A percentile compares a stretch with the other conserved stretches of the same genome.
These are phyloP conservation scores for Acacia concinna DNA, from an alignment of 331 rosid species.

Conservation along the genomic window DNA sequence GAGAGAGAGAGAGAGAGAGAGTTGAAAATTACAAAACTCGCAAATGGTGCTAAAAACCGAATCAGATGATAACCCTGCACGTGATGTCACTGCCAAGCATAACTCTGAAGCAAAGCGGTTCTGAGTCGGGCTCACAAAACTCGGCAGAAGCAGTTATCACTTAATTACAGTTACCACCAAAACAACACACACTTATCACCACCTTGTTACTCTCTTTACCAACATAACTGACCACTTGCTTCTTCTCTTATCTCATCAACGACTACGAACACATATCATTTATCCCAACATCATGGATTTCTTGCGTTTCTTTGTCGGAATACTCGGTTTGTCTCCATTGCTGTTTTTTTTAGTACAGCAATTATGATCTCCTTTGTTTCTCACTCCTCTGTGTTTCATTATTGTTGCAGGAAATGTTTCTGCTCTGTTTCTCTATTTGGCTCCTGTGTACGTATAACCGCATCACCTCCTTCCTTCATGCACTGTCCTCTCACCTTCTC, in stretches of 20 bases:
- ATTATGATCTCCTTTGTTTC: conserved; percentile 10
- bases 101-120: conserved; percentile 11
- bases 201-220: not conserved
- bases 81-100: not conserved
- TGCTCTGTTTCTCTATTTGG: conserved; percentile 87
- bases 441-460: conserved; percentile 60
- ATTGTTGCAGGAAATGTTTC: conserved; percentile 66
- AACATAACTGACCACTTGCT: not conserved
- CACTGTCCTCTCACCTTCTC: not conserved
- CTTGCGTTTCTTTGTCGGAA: conserved; percentile 64
- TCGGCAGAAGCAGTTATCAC: not conserved
- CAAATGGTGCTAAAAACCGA: not conserved
- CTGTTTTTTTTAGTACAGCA: not conserved
- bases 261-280: not conserved
- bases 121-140: not conserved
- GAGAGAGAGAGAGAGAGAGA: not conserved
- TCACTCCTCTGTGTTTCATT: conserved; percentile 9
- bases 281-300: conserved; percentile 39
- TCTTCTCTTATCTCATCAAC: not conserved
- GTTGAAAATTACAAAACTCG: not conserved
- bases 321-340: conserved; percentile 65
- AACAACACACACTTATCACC: not conserved
- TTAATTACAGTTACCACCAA: not conserved
- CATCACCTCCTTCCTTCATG: not conserved
- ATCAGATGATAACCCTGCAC: not conserved